phyloP scores from a whole-genome alignment of 1,284 basidiomycete species.

The Rhodofomes roseus region DNA sequence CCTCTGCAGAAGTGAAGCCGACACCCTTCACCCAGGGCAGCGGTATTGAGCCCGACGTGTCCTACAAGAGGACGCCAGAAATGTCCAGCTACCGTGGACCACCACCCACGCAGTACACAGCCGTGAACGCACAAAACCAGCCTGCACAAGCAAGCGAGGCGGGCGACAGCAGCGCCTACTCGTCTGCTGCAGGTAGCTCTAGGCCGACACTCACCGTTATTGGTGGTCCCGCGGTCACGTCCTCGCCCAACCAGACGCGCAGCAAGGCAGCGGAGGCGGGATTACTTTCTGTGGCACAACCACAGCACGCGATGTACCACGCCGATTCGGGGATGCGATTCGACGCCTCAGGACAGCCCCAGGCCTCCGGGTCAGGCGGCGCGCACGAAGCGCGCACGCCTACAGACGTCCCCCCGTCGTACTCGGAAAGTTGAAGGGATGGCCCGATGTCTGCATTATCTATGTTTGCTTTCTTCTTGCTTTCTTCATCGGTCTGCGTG shows the following conservation, averaged over 20 bases:
- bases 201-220: not conserved
- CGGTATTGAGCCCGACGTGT: not conserved
- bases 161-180: not conserved
- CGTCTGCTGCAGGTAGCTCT: not conserved
- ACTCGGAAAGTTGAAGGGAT: constrained; percentile 3
- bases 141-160: not conserved
- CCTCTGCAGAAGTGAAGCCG: not conserved
- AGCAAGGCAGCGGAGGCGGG: constrained; percentile 12
- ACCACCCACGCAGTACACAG: not conserved
- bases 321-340: constrained; percentile 15
- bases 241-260: constrained; percentile 1
- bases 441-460: not conserved
- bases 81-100: not conserved
- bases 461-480: not conserved
- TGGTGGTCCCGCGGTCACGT: not conserved
- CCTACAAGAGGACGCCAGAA: not conserved
- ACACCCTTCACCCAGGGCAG: not conserved
- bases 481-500: not conserved
- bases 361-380: not conserved
- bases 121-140: not conserved
- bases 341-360: not conserved
- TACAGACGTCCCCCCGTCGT: constrained; percentile 7
- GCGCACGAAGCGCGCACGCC: not conserved
- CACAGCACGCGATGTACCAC: constrained; percentile 10
- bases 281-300: constrained; percentile 8